These are phyloP conservation scores for Bolboschoenus planiculmis DNA, from an alignment of 176 grass and related monocot species.

Conservation along the genomic window DNA sequence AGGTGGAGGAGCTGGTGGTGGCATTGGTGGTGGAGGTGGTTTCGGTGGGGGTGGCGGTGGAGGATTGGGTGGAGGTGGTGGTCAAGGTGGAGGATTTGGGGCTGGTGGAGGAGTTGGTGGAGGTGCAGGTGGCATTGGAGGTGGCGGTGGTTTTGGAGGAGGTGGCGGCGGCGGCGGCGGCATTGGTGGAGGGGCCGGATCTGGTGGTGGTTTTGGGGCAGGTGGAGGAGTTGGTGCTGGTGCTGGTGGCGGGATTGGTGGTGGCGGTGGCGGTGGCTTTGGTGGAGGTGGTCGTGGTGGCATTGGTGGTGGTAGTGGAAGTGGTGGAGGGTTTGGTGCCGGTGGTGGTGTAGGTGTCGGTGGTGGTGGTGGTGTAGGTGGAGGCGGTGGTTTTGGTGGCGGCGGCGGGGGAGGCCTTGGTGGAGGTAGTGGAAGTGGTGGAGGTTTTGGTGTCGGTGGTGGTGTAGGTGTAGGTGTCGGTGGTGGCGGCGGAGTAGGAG, in stretches of 20 bases:
- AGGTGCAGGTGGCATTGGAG: not conserved
- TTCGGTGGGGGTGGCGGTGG: not conserved
- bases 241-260: not conserved
- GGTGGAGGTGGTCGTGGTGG: not conserved
- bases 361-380: constrained; percentile 6
- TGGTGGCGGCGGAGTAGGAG: not conserved
- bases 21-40: not conserved
- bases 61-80: no score
- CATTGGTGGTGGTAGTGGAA: not conserved
- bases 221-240: not conserved
- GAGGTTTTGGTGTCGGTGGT: not conserved
- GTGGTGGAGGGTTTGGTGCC: not conserved
- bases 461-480: not conserved
- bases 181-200: not conserved
- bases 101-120: not conserved
- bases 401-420: not conserved
- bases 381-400: not conserved
- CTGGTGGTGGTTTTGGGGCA: not conserved
- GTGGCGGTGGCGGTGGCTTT: not conserved
- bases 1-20: not conserved
- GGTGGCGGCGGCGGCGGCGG: not conserved
- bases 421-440: constrained; percentile 2
- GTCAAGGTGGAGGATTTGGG: not conserved
- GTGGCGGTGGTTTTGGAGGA: not conserved
- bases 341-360: not conserved